Evolutionary conservation across 2,329 filamentous ascomycete species (phyloP).

Genomic region (Ophiosphaerella narmari): DNA sequence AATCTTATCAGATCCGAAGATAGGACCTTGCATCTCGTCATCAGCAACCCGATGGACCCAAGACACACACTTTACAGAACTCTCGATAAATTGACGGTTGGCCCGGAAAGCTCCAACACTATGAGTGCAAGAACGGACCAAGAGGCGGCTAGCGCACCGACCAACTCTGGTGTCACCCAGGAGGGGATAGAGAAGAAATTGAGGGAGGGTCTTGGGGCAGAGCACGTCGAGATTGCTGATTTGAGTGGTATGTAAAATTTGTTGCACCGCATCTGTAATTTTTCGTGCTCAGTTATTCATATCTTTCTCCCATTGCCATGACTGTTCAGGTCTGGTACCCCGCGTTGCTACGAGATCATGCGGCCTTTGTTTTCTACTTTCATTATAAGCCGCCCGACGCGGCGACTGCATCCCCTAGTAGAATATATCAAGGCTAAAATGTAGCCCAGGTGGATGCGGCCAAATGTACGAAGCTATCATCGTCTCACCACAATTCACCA

Average conservation of each 20-base stretch:
- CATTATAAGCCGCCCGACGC: too few relatives aligned
- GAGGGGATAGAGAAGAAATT: constrained; percentile 72
- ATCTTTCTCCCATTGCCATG: neutral
- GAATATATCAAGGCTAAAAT: constrained; percentile 16
- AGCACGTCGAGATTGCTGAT: constrained; percentile 86
- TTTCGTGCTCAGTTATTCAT: neutral
- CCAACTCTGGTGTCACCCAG: constrained; percentile 69
- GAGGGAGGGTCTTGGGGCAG: constrained; percentile 70
- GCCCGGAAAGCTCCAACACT: constrained; percentile 10
- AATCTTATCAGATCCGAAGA: constrained; percentile 44
- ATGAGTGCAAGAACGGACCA: constrained; percentile 53
- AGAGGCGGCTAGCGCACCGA: constrained; percentile 57
- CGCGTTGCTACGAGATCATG: neutral
- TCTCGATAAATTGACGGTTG: constrained; percentile 32
- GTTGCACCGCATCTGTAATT: neutral
- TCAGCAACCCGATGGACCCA: constrained; percentile 33
- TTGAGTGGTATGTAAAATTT: constrained; percentile 72
- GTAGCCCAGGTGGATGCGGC: constrained; percentile 65
- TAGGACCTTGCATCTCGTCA: constrained; percentile 16
- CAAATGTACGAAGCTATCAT: constrained; percentile 73
- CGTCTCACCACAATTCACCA: constrained; percentile 58
- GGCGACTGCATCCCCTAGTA: too few relatives aligned
- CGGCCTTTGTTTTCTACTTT: too few relatives aligned
- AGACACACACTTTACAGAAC: constrained; percentile 42
- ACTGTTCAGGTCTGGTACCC: neutral